These are phyloP conservation scores for Sclerotinia minor DNA, from an alignment of 2,329 filamentous ascomycete species.

Conservation along the genomic window DNA sequence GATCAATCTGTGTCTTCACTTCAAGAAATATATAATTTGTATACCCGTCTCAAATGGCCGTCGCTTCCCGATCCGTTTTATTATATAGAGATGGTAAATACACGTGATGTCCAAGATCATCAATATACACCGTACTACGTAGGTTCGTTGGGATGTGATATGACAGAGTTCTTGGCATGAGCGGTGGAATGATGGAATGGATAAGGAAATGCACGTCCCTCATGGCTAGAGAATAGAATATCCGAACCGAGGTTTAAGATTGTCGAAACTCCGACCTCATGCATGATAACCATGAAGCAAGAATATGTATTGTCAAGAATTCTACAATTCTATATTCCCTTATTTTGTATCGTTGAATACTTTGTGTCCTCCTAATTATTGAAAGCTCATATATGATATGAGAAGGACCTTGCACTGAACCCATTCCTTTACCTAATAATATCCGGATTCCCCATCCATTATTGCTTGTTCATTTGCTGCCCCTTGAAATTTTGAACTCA, in stretches of 20 bases:
- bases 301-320: constrained; percentile 11
- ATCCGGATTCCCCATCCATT: constrained; percentile 4
- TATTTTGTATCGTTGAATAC: background rate
- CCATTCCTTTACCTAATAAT: constrained; percentile 6
- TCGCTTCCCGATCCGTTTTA: constrained; percentile 1
- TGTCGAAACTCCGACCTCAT: constrained; percentile 13
- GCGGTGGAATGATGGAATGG: constrained; percentile 6
- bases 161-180: constrained; percentile 14
- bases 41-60: background rate
- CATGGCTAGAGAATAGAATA: background rate
- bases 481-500: background rate
- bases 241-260: constrained; percentile 24
- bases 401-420: constrained; percentile 3
- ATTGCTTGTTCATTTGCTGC: constrained; percentile 16
- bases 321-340: constrained; percentile 5
- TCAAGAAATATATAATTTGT: background rate
- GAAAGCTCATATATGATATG: background rate
- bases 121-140: too few species aligned
- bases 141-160: background rate
- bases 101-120: constrained; percentile 12
- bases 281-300: constrained; percentile 6
- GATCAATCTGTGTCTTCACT: background rate
- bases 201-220: background rate
- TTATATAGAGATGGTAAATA: background rate
- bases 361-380: background rate